Base-by-base conservation (phyloP, 2,329 filamentous ascomycete species). In the Colletotrichum sp. region DNA sequence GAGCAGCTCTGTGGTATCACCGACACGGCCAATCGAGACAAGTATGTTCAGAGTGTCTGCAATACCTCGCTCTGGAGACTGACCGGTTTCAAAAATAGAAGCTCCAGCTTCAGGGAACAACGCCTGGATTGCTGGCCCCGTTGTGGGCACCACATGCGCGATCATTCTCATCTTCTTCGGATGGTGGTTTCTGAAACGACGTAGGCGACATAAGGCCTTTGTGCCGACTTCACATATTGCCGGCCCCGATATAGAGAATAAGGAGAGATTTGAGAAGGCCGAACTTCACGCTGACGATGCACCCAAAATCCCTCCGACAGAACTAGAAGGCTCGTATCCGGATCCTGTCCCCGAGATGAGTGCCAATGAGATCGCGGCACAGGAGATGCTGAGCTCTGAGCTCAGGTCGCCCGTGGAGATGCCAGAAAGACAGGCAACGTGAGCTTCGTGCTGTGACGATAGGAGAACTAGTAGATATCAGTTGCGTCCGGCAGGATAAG, bases 101-200 rank as follows among this genome's bases (percentile, higher is more conserved):
- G 6, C 26, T 26, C 26, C 26, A 28, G 16, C 36, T 39, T 1
- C 36, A 39, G 16, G 1, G 12, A 49, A 32, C 32, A 65, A 57
- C 7, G 68, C 62, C 18, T 75, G 72, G 72, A 26, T 71, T 21
- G 68, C 72, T 15, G 72, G 72, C 8, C 49, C 68, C 6, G 49
- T 75, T 3, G 57, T 75, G 3, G 68, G 68, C 36, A 24, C 30
- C 8, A 8, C 55, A 7, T 57, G 24, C 13, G 28, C 24, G 3
- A 36, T 75, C 8, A 1, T 36, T 16, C 28, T 66, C 0, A 34
- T 59, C 1, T 18, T 26, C 4, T 6, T 16, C 10, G 49, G 72
- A 3, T 64, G 59, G 8, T 75, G 72, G 68, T 75, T 75, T 10
- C 6, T 71, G 24, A 8, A 36, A 62, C 59, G 65, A 7, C 65